Base-by-base conservation (phyloP, 257 asterid genomes). In the Fraxinus excelsior region DNA sequence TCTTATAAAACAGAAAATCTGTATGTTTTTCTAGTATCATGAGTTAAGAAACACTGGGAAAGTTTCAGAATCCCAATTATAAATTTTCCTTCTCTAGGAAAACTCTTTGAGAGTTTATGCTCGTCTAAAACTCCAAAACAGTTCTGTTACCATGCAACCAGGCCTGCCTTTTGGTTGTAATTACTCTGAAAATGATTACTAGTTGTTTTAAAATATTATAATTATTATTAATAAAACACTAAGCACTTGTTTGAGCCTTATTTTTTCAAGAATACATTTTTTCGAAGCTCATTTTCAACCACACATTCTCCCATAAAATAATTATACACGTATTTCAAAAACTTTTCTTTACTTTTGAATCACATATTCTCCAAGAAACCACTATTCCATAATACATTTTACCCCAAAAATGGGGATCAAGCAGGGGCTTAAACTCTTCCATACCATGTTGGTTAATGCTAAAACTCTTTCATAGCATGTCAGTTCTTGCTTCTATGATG, bases 11-110 rank as follows among this genome's bases (percentile, higher is more conserved):
- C 2, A 23, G 7, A 75, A 26, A 42, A 2, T 25, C 35, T 51
- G 21, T 40, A 9, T n/a, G 34, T 38, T 68, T 42, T 64, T 79
- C 49, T 80, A 53, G 28, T 81, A 25, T 10, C 71, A 35, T 78
- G 67, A 67, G 34, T 25, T 74, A 23, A 38, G 71, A 75, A 71
- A 14, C 25, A 26, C 69, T 60, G 32, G 18, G 72, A 60, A 42
- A 32, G 58, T 28, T 4, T 40, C 67, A 40, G n/a, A 73, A 73
- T 31, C 67, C 74, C 65, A 16, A 58, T 9, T 42, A 34, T 25
- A 25, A 49, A 25, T 1, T 16, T 26, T 67, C 53, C 58, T 32
- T 68, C 4, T 11, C 29, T 32, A 5, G 25, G 56, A 42, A 71
- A 72, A 72, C 8, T 25, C 26, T 4, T 4, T 23, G 7, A 35